phyloP scores from a whole-genome alignment of 2,329 filamentous ascomycete genomes.

The Aspergillus aculeatus region DNA sequence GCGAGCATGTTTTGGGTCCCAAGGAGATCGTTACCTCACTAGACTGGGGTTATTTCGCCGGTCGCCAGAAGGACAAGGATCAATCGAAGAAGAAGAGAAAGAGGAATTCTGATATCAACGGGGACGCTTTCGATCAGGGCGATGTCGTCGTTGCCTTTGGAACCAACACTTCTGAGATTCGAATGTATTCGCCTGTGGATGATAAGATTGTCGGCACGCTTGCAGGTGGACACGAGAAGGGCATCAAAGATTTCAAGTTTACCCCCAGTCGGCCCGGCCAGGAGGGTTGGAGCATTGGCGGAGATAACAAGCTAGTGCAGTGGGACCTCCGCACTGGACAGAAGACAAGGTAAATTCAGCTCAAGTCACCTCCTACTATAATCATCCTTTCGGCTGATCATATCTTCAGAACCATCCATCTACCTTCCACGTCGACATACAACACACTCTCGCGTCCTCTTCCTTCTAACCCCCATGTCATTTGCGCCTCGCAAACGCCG shows the following conservation, averaged over 20 bases:
- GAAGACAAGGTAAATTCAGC: constrained; percentile 41
- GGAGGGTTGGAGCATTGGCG: constrained; percentile 55
- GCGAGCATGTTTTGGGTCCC: constrained; percentile 49
- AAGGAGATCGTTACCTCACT: constrained; percentile 50
- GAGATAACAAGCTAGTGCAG: constrained; percentile 53
- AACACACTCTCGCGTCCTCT: constrained; percentile 43
- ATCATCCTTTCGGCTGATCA: constrained; percentile 16
- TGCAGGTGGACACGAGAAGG: constrained; percentile 48
- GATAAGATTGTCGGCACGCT: constrained; percentile 48
- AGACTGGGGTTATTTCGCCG: constrained; percentile 50
- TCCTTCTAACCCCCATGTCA: constrained; percentile 42
- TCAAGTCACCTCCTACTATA: constrained; percentile 2
- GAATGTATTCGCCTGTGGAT: constrained; percentile 51
- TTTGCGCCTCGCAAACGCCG: constrained; percentile 52
- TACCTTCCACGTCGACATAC: constrained; percentile 42
- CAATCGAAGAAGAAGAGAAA: constrained; percentile 53
- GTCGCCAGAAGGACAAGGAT: constrained; percentile 35
- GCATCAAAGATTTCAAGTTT: constrained; percentile 53
- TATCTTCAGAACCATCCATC: constrained; percentile 40
- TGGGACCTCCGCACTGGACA: constrained; percentile 50
- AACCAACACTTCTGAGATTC: constrained; percentile 49
- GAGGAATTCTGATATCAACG: constrained; percentile 45
- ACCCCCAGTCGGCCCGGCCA: constrained; percentile 37
- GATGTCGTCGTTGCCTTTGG: constrained; percentile 51
- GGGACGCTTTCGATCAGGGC: constrained; percentile 36